A percentile compares a stretch with the other conserved stretches of the same genome.
phyloP scores from a whole-genome alignment of 2,329 filamentous ascomycete genomes.

The Pseudogymnoascus pannorum region DNA sequence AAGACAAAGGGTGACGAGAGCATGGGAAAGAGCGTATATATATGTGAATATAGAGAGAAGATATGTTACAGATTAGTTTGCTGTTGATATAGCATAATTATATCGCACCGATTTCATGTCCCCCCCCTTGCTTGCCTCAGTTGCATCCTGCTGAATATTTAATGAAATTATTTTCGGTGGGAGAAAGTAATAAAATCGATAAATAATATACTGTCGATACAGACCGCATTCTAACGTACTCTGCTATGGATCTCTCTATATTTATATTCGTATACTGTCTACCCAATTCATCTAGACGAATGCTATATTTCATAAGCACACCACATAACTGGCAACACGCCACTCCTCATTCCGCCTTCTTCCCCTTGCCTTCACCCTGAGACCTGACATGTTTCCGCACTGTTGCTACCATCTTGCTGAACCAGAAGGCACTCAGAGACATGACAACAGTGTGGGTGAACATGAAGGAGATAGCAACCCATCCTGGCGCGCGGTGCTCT shows the following conservation, averaged over 20 bases:
- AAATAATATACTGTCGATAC: neutral
- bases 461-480: conserved; percentile 65
- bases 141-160: no score
- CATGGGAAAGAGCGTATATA: neutral
- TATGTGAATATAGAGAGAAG: neutral
- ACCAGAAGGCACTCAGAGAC: conserved; percentile 75
- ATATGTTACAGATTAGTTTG: neutral
- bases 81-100: neutral
- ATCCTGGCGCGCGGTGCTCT: conserved; percentile 35
- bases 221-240: neutral
- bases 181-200: neutral
- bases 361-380: neutral
- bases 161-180: no score
- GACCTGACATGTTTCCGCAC: neutral
- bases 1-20: neutral
- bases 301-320: neutral
- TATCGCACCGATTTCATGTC: no score
- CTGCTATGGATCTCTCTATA: neutral
- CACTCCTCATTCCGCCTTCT: neutral
- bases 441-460: conserved; percentile 64
- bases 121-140: no score
- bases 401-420: conserved; percentile 67
- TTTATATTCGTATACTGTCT: neutral
- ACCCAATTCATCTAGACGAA: neutral
- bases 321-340: neutral